Base-by-base conservation (phyloP, 768 basidiomycete species). In the Russula sp. region DNA sequence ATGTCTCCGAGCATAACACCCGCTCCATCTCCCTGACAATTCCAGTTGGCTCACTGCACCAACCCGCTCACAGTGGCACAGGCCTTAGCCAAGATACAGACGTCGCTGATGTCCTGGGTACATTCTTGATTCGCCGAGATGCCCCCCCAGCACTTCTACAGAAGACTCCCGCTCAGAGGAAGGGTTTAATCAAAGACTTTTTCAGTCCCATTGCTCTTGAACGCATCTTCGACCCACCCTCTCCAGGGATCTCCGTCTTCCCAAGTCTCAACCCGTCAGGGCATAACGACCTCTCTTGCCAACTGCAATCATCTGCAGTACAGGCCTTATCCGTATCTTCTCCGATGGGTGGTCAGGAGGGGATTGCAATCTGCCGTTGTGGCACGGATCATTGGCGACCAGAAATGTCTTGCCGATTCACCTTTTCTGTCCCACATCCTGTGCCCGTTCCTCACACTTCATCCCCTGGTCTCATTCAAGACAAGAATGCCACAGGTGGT, bases 221-320 rank as follows among this genome's bases (percentile, higher is more conserved):
- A 73, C 82, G 81, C 58, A 93, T 97, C 90, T 97, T 96, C 66
- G 90, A 95, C 64, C 94, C 94, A 8, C 94, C 94, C 1, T 90
- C 92, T 7, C 91, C 90, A 88, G 67, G 67, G 62, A 68, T 43
- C 64, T 39, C 53, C 63, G 57, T 61, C 63, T n/a, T 41, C 69
- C 45, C 64, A 72, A 47, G 56, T 22, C 50, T 54, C 59, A 55
- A 63, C 46, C 64, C 64, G 3, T 65, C 68, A 16, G 67, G 65
- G 5, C 71, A 69, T 5, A 49, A 54, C 9, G 67, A 69, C 9
- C 70, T 76, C 0, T 76, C 77, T 11, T 76, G 73, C 36, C 64
- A 77, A 18, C 75, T 75, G 2, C 76, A 75, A 46, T 36, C 34
- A 56, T 34, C 54, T 45, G 34, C 32, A 20, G 8, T 20, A 39